Percentiles rank a stretch among this genome's conserved stretches.
These are phyloP conservation scores for Prunus davidiana DNA, from an alignment of 306 rosid genomes.

Conservation along the genomic window DNA sequence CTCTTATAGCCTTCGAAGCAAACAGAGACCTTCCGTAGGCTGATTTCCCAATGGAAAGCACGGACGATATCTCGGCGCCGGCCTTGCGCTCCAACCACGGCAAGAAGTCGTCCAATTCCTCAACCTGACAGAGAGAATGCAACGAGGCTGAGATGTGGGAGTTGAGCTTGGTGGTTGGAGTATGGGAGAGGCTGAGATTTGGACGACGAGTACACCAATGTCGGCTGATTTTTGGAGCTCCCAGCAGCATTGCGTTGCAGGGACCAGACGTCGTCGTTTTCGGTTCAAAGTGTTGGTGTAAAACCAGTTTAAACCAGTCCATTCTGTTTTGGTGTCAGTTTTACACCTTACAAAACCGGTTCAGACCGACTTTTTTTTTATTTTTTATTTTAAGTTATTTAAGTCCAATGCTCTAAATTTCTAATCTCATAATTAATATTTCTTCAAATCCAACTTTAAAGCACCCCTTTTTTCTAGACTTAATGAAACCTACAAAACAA, in stretches of 20 bases:
- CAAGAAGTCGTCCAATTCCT: slow-evolving; percentile 42
- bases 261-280: slow-evolving; percentile 5
- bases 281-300: neutral
- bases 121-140: neutral
- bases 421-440: no score
- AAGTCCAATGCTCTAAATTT: no score
- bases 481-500: no score
- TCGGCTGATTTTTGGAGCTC: slow-evolving; percentile 18
- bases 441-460: no score
- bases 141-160: slow-evolving; percentile 9
- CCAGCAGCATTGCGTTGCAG: slow-evolving; percentile 40
- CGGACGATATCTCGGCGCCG: slow-evolving; percentile 41
- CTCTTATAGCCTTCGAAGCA: slow-evolving; percentile 53
- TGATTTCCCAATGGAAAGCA: slow-evolving; percentile 59
- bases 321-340: no score
- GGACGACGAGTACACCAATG: slow-evolving; percentile 25
- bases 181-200: slow-evolving; percentile 16
- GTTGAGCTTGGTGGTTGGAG: slow-evolving; percentile 18
- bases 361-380: no score
- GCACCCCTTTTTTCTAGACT: no score
- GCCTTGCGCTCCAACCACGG: slow-evolving; percentile 71
- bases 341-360: no score
- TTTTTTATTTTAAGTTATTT: no score
- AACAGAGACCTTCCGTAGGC: slow-evolving; percentile 60
- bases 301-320: no score